Percentiles rank a stretch among this genome's conserved stretches.
Conservation (phyloP, 352 stramenopile species). For the Pythium phragmitis region DNA sequence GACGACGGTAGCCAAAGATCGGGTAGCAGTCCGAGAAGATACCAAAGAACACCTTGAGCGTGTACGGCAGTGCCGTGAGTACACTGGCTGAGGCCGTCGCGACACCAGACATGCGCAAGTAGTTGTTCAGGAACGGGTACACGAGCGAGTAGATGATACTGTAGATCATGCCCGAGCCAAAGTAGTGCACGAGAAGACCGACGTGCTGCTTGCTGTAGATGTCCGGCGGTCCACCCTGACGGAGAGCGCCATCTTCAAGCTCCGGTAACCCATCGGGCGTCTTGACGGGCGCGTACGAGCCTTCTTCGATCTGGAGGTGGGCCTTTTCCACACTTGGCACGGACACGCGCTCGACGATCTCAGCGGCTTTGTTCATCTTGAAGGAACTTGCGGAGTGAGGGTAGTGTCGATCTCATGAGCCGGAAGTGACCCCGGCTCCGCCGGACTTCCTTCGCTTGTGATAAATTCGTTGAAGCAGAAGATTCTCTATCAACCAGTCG, state of each 20-base stretch:
- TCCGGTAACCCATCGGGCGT: constrained; percentile 10
- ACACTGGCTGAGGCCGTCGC: constrained; percentile 31
- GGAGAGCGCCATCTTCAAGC: constrained; percentile 30
- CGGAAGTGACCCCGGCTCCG: neutral
- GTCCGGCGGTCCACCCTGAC: constrained; percentile 29
- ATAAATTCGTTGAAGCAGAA: neutral
- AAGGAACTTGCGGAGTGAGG: constrained; percentile 24
- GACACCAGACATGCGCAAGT: constrained; percentile 38
- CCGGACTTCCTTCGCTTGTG: no score
- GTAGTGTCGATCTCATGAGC: neutral
- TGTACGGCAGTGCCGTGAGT: constrained; percentile 54
- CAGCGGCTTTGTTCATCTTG: constrained; percentile 28
- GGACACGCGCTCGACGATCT: constrained; percentile 28
- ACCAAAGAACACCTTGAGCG: constrained; percentile 75
- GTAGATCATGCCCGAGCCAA: constrained; percentile 34
- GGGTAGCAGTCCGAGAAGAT: constrained; percentile 85
- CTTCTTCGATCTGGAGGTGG: constrained; percentile 23
- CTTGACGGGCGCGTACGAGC: constrained; percentile 20
- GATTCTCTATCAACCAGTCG: neutral
- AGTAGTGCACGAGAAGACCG: constrained; percentile 37
- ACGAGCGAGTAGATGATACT: constrained; percentile 30
- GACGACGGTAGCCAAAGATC: constrained; percentile 78
- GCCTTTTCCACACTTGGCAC: constrained; percentile 18
- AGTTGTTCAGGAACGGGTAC: constrained; percentile 46
- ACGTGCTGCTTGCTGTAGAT: constrained; percentile 37